These are phyloP conservation scores for Trametes cinnabarina DNA, from an alignment of 768 basidiomycete species.

Conservation along the genomic window DNA sequence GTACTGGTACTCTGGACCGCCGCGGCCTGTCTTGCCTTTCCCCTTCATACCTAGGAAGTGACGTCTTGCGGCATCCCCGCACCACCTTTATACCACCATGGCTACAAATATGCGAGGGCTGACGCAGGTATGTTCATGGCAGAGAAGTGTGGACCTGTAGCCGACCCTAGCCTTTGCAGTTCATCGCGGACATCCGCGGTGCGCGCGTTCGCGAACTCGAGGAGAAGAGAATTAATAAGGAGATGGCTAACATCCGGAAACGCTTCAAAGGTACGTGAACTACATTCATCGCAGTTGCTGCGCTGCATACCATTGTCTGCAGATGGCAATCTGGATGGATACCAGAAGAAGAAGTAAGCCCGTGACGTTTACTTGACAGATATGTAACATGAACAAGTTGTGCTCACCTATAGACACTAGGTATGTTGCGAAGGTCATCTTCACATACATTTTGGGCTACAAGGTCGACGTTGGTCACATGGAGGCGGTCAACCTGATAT, in stretches of 20 bases:
- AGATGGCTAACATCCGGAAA: constrained; percentile 99
- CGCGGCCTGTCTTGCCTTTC: too few species aligned
- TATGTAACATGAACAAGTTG: neutral
- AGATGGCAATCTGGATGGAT: constrained; percentile 87
- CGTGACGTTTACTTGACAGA: neutral
- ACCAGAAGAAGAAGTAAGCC: constrained; percentile 88
- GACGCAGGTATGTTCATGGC: constrained; percentile 67
- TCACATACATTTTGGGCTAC: constrained; percentile 98
- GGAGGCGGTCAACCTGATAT: constrained; percentile 98
- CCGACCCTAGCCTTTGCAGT: constrained; percentile 45
- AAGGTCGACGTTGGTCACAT: constrained; percentile 99
- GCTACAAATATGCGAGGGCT: constrained; percentile 89
- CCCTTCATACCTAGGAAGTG: neutral
- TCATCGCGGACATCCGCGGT: constrained; percentile 98
- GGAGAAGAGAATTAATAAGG: constrained; percentile 98
- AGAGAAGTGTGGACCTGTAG: neutral
- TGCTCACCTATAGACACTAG: constrained; percentile 36
- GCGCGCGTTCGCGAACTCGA: constrained; percentile 95
- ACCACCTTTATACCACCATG: constrained; percentile 46
- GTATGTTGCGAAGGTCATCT: constrained; percentile 98
- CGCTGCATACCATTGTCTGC: neutral
- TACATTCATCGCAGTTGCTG: constrained; percentile 4
- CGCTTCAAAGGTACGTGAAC: constrained; percentile 84
- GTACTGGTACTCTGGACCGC: neutral
- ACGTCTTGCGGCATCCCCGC: constrained; percentile 8